Evolutionary conservation across 2,329 filamentous ascomycete genomes (phyloP), one percentile per base, ranked within the genome.

Genomic region (Raffaelea deltoideospora): DNA sequence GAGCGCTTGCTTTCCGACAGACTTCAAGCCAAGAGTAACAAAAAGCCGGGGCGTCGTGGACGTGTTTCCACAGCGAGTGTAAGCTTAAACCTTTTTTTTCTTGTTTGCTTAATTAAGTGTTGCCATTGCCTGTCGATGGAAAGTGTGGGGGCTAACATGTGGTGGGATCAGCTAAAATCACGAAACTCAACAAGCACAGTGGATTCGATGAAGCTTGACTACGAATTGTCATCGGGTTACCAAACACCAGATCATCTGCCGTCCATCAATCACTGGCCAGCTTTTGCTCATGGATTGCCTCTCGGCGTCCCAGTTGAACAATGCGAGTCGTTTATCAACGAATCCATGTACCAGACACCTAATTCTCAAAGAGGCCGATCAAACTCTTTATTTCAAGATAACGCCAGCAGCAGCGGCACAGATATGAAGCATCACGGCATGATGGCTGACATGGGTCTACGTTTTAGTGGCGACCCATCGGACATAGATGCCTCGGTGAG

Each of bases 1-100:
- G 75, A 82, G 43, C 64, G 65, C 34, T 61, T 93, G 39, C 72
- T 95, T 47, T 76, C 82, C 4, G 79, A 88, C 41, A 72, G 88
- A 19, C 75, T 92, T 65, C 71, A 67, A 34, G 68, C 76, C 40
- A 93, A 90, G 54, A 77, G 86, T 49, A 65, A 69, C 50, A 85
- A 76, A 53, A 48, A 47, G 45, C 38, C 45, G 44, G 46, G 48
- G 44, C 50, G 48, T 41, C 49, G 45, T 34, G 41, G 38, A 34
- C 47, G 50, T 17, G 32, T 40, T 8, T 33, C 35, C 41, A 37
- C 48, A 45, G 35, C 34, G 28, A n/a, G 46, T 17, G 45, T 44
- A 33, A 39, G 42, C 32, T 32, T 11, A 9, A 8, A 9, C 5
- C 2, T 18, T 18, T 11, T 30, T 27, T 32, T 15, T 5, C 17